Evolutionary conservation across 2,329 filamentous ascomycete species (phyloP).

Genomic region (Emergomyces africanus): DNA sequence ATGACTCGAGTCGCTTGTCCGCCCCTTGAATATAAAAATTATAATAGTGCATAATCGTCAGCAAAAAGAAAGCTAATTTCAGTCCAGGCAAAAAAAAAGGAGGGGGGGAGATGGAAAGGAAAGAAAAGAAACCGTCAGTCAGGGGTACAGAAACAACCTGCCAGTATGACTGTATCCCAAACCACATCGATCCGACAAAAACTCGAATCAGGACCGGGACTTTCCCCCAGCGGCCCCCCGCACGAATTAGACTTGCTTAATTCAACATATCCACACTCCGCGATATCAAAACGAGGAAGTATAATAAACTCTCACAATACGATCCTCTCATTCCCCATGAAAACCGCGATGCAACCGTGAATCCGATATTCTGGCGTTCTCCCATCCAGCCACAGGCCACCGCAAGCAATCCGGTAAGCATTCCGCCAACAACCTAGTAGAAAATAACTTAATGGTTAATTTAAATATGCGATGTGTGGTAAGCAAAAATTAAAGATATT

Average conservation of each 20-base stretch:
- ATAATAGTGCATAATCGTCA: neutral
- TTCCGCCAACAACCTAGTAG: slow-evolving; percentile 8
- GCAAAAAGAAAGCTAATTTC: neutral
- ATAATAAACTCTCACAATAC: slow-evolving; percentile 8
- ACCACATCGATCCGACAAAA: slow-evolving; percentile 12
- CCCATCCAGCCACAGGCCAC: slow-evolving; percentile 18
- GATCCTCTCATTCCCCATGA: slow-evolving; percentile 17
- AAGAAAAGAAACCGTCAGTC: neutral
- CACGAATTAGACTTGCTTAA: neutral
- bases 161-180: slow-evolving; percentile 10
- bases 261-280: no score
- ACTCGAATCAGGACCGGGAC: neutral
- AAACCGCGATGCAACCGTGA: slow-evolving; percentile 16
- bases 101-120: no score
- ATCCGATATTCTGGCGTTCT: slow-evolving; percentile 17
- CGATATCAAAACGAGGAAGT: neutral
- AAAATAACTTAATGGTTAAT: neutral
- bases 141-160: neutral
- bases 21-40: slow-evolving; percentile 6
- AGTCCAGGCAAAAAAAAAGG: neutral
- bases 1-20: slow-evolving; percentile 15
- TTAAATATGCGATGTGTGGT: neutral
- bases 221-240: slow-evolving; percentile 11
- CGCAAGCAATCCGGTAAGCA: slow-evolving; percentile 14
- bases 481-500: neutral